phyloP scores from a whole-genome alignment of 345 rosid species.

The Gossypium sturtianum region DNA sequence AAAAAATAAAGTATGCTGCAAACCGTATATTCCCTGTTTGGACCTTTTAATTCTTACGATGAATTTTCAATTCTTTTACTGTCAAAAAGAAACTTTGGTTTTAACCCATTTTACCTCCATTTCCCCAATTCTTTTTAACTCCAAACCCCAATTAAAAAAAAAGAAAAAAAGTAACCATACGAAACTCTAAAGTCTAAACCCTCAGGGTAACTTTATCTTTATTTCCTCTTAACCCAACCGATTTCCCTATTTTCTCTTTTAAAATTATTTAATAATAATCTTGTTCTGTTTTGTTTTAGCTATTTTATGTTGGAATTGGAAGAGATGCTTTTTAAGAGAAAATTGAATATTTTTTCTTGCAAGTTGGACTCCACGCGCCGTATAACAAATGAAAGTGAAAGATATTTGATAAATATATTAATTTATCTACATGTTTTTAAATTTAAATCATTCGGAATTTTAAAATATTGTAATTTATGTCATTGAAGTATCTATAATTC shows the following conservation, averaged over 20 bases:
- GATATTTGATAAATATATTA: too few relatives aligned
- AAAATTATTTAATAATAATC: constrained; percentile 13
- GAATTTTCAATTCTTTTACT: constrained; percentile 23
- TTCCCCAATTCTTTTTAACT: not conserved
- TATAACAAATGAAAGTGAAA: too few relatives aligned
- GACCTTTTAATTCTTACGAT: constrained; percentile 55
- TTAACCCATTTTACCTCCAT: not conserved
- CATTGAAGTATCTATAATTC: too few relatives aligned
- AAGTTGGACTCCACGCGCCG: too few relatives aligned
- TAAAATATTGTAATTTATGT: too few relatives aligned
- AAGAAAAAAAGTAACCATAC: not conserved
- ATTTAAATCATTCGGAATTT: too few relatives aligned
- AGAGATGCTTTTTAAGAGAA: not conserved
- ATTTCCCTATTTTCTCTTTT: not conserved
- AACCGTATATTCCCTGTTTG: constrained; percentile 10
- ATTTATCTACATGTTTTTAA: too few relatives aligned
- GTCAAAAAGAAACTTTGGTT: constrained; percentile 6
- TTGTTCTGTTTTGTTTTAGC: not conserved
- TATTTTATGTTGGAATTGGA: not conserved
- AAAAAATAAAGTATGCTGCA: not conserved
- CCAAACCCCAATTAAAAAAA: constrained; percentile 19
- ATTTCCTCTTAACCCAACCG: not conserved
- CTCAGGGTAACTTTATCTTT: not conserved
- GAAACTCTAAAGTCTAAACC: not conserved
- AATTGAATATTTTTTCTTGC: too few relatives aligned